Evolutionary conservation across 75 land plant genomes (phyloP), one percentile per base, ranked within the genome.

Genomic region (Cunninghamia lanceolata): DNA sequence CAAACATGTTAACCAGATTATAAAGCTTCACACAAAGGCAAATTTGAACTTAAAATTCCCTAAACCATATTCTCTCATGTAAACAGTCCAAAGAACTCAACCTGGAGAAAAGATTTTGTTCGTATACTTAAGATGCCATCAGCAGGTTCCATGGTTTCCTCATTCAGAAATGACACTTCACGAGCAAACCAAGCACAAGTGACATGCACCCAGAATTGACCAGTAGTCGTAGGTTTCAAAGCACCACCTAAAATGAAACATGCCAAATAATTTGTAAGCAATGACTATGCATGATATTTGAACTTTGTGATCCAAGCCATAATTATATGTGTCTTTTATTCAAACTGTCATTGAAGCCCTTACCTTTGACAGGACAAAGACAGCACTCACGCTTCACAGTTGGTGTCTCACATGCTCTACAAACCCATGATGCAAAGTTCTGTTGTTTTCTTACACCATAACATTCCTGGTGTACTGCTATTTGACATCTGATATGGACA

Each of bases 381-480:
- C 99, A 98, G 84, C 99, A 98, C 79, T 96, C 95, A 68, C 99
- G 93, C 75, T 94, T 88, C 50, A 89, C 35, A 66, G 92, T 91
- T 85, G 97, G 97, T 40, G 92, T 94, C 90, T 98, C 99, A 89
- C 99, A 98, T 73, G 92, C 94, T 89, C 96, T 89, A 86, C 99
- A 98, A 77, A 98, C 94, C 99, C 99, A 97, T 13, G 99, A 93
- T 77, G 98, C 96, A 70, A 93, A 89, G 79, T 93, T 93, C 38
- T 91, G 88, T 50, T 92, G 87, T 86, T 91, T 84, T 81, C 91
- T 94, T 54, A 90, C 96, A 47, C 99, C 99, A 94, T 98, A 98
- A 85, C 99, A 98, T 87, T 96, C 99, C 86, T 98, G 99, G 89
- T 98, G 99, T 36, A 98, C 99, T 43, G 99, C 99, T 87, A 98